phyloP scores from a whole-genome alignment of 106 monocot species.

The Dioscorea alata region DNA sequence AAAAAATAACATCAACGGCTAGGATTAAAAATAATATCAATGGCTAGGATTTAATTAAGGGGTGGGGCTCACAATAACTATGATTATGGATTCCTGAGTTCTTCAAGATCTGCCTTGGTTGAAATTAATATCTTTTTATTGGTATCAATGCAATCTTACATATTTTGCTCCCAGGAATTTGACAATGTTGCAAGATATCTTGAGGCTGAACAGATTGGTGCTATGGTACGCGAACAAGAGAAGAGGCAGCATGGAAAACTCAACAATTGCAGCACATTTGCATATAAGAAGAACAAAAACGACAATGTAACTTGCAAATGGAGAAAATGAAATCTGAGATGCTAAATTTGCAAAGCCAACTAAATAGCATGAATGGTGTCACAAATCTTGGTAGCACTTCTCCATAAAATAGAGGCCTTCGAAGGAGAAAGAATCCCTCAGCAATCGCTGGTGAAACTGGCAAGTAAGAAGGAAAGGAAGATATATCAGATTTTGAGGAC shows the following conservation, averaged over 20 bases:
- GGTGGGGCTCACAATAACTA: no score
- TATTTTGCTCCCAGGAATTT: slow-evolving; percentile 81
- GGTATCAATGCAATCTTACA: slow-evolving; percentile 93
- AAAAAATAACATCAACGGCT: no score
- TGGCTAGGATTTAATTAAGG: no score
- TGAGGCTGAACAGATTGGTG: slow-evolving; percentile 85
- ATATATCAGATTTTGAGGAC: slow-evolving; percentile 16
- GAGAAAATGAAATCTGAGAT: slow-evolving; percentile 99
- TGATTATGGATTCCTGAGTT: slow-evolving; percentile 94
- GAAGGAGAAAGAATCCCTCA: slow-evolving; percentile 37
- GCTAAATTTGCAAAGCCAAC: slow-evolving; percentile 83
- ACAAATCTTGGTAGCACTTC: slow-evolving; percentile 21
- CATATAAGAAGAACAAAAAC: slow-evolving; percentile 72
- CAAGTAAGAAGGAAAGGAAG: slow-evolving; percentile 14
- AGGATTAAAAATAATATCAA: no score
- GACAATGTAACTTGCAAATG: slow-evolving; percentile 71
- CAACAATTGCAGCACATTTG: slow-evolving; percentile 79
- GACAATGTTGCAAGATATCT: slow-evolving; percentile 93
- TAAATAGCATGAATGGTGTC: slow-evolving; percentile 51
- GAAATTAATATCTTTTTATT: slow-evolving; percentile 94
- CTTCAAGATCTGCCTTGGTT: slow-evolving; percentile 88
- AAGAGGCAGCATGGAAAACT: slow-evolving; percentile 91
- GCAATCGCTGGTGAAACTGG: slow-evolving; percentile 8
- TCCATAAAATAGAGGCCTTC: slow-evolving; percentile 42
- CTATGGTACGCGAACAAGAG: slow-evolving; percentile 92